phyloP scores from a whole-genome alignment of 2,329 filamentous ascomycete species.

The Rhynchosporium graminicola region DNA sequence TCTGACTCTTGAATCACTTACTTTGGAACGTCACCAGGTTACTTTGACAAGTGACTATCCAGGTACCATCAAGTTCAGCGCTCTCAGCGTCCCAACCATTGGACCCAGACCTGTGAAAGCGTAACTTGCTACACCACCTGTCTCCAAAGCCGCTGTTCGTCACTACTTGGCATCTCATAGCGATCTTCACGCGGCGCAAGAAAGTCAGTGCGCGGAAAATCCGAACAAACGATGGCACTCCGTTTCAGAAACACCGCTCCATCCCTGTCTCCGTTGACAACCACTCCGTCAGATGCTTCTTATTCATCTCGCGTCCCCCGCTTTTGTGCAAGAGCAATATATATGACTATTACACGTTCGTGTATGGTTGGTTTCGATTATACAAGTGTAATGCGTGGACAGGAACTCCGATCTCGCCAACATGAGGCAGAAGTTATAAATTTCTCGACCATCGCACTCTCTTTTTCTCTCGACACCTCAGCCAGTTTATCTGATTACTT shows the following conservation, averaged over 20 bases:
- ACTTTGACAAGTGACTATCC: too few relatives aligned
- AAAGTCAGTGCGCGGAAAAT: slow-evolving; percentile 4
- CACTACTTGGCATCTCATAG: not conserved
- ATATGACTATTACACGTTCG: slow-evolving; percentile 4
- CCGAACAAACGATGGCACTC: slow-evolving; percentile 13
- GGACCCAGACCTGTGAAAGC: slow-evolving; percentile 8
- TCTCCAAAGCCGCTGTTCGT: slow-evolving; percentile 8
- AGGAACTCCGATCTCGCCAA: slow-evolving; percentile 1
- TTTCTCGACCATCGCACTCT: slow-evolving; percentile 2
- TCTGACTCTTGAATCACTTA: not conserved
- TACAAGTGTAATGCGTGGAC: not conserved
- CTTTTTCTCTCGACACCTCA: slow-evolving; percentile 11
- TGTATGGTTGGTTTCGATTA: not conserved
- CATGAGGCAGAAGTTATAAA: slow-evolving; percentile 12
- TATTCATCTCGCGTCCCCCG: slow-evolving; percentile 10
- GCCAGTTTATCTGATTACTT: slow-evolving; percentile 15
- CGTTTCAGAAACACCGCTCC: slow-evolving; percentile 11
- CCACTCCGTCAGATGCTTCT: not conserved
- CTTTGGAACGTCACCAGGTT: slow-evolving; percentile 3
- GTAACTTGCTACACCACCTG: slow-evolving; percentile 11
- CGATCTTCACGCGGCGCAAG: not conserved
- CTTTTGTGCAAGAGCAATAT: slow-evolving; percentile 12
- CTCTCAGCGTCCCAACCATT: not conserved
- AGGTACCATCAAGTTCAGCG: not conserved
- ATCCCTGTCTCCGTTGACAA: not conserved